These are phyloP conservation scores for Excoecaria agallocha DNA, from an alignment of 345 rosid species.

Conservation along the genomic window DNA sequence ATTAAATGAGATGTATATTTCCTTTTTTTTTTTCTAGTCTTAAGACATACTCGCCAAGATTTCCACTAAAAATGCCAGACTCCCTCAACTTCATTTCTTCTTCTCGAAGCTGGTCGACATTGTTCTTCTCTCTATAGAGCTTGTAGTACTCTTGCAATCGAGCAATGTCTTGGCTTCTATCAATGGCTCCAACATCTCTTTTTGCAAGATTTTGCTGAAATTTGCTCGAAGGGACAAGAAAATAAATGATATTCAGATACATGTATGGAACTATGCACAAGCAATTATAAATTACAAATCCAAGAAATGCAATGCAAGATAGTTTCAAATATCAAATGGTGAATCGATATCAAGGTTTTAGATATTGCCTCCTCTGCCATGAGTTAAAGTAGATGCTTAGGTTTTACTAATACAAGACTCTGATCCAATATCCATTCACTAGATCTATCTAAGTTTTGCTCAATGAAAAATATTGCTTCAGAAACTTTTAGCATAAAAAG, in stretches of 20 bases:
- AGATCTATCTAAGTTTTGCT: not conserved
- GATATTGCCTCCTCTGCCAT: not conserved
- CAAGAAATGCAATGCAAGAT: not conserved
- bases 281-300: not conserved
- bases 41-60: slow-evolving; percentile 73
- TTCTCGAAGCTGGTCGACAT: slow-evolving; percentile 68
- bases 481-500: not conserved
- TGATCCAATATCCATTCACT: not conserved
- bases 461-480: not conserved
- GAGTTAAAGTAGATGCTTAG: not conserved
- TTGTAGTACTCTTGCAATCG: slow-evolving; percentile 85
- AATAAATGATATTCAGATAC: not conserved
- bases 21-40: not conserved
- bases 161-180: slow-evolving; percentile 81
- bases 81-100: slow-evolving; percentile 82
- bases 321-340: not conserved
- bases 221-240: slow-evolving; percentile 12
- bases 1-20: not conserved
- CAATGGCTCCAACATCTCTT: slow-evolving; percentile 80
- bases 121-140: slow-evolving; percentile 70
- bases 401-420: not conserved
- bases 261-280: not conserved
- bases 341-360: no score
- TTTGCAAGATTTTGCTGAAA: slow-evolving; percentile 97
- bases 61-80: slow-evolving; percentile 60